phyloP scores from a whole-genome alignment of 768 basidiomycete genomes.

The Crepidotus variabilis region DNA sequence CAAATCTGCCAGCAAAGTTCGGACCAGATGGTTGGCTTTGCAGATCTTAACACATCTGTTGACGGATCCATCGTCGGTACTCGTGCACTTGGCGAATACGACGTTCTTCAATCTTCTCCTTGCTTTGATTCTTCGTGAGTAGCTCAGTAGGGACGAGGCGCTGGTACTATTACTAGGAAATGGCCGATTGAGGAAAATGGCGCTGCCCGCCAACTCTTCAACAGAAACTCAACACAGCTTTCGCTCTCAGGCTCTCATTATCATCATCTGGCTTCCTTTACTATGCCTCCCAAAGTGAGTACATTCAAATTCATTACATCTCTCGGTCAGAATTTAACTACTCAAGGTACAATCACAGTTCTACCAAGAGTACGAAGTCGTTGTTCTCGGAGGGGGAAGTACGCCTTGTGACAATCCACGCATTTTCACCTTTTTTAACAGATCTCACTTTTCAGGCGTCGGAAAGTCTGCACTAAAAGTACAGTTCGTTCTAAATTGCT shows the following conservation, averaged over 20 bases:
- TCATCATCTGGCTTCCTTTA: too few species aligned
- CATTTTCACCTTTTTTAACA: neutral
- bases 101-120: constrained; percentile 18
- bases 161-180: too few species aligned
- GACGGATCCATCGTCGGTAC: constrained; percentile 45
- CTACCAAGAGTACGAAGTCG: constrained; percentile 95
- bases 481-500: constrained; percentile 95
- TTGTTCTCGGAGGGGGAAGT: constrained; percentile 98
- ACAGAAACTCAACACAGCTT: too few species aligned
- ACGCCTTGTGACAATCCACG: neutral
- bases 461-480: constrained; percentile 88
- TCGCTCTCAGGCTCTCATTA: too few species aligned
- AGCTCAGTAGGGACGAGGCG: too few species aligned
- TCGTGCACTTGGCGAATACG: constrained; percentile 40
- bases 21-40: constrained; percentile 25
- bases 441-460: constrained; percentile 31
- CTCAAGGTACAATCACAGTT: constrained; percentile 72
- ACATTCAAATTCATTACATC: too few species aligned
- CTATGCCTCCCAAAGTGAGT: too few species aligned
- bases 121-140: neutral
- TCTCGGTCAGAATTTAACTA: too few species aligned
- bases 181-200: too few species aligned
- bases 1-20: constrained; percentile 6
- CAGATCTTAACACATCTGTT: constrained; percentile 38
- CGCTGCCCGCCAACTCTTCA: too few species aligned